These are phyloP conservation scores for Nelumbo lutea DNA, from an alignment of 164 flowering plant species.

Conservation along the genomic window DNA sequence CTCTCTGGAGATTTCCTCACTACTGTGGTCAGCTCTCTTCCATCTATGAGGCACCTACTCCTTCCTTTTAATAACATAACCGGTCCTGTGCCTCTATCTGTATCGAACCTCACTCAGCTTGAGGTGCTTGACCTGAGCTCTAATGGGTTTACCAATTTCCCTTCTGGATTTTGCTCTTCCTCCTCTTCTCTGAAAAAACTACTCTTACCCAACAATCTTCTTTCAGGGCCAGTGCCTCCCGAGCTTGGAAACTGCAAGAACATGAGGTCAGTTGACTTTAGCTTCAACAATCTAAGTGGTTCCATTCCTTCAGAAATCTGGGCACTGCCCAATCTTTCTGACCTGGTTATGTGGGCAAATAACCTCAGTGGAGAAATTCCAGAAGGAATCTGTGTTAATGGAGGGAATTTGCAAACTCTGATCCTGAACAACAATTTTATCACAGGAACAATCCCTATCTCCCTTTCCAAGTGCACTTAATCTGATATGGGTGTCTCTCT, in stretches of 20 bases:
- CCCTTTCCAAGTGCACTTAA: constrained; percentile 56
- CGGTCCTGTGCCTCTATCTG: constrained; percentile 52
- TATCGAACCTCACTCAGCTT: constrained; percentile 47
- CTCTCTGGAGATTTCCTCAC: constrained; percentile 57
- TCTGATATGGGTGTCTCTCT: constrained; percentile 70
- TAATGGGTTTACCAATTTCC: constrained; percentile 58
- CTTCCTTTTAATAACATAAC: constrained; percentile 61
- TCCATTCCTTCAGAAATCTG: constrained; percentile 59
- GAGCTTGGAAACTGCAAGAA: constrained; percentile 60
- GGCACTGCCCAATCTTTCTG: constrained; percentile 55
- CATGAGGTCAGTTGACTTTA: constrained; percentile 56
- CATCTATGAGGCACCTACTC: constrained; percentile 37
- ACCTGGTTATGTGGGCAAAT: constrained; percentile 83
- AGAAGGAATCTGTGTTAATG: constrained; percentile 49
- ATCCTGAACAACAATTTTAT: constrained; percentile 76
- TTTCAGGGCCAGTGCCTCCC: constrained; percentile 51
- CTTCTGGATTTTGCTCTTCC: constrained; percentile 52
- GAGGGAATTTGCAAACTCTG: constrained; percentile 64
- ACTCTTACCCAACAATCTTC: constrained; percentile 47
- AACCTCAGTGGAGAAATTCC: constrained; percentile 63
- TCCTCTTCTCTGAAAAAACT: constrained; percentile 35
- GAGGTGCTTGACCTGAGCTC: constrained; percentile 69
- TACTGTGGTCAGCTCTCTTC: constrained; percentile 43
- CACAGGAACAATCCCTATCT: constrained; percentile 54
- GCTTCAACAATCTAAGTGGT: constrained; percentile 62